These are phyloP conservation scores for Xylaria curta DNA, from an alignment of 495 filamentous ascomycete genomes.

Conservation along the genomic window DNA sequence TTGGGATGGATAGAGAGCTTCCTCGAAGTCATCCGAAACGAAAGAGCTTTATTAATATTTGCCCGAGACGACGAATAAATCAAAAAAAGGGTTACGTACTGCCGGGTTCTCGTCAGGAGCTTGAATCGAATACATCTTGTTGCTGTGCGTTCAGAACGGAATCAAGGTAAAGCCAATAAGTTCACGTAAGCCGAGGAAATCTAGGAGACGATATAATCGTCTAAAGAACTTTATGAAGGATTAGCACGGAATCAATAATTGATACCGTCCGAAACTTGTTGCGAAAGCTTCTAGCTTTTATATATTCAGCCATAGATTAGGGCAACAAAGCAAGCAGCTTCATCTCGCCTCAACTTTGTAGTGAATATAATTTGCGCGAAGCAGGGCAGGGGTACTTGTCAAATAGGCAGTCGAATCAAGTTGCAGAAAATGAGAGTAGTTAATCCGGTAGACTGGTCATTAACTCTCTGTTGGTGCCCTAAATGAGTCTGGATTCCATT, in stretches of 20 bases:
- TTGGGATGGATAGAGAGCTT: not conserved
- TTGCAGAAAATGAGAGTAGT: not conserved
- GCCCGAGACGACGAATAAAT: not conserved
- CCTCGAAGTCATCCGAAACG: not conserved
- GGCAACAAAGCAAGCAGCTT: not conserved
- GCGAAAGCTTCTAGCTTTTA: not conserved
- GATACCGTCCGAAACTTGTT: not conserved
- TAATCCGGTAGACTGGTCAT: not conserved
- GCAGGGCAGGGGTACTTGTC: not conserved
- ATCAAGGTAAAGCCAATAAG: not conserved
- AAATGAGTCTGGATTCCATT: not conserved
- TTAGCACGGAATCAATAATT: not conserved
- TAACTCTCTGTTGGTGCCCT: not conserved
- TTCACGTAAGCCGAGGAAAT: not conserved
- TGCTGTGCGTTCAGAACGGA: not conserved
- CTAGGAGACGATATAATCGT: not conserved
- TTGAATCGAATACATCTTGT: not conserved
- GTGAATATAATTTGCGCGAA: not conserved
- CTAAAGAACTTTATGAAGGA: not conserved
- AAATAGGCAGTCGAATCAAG: not conserved
- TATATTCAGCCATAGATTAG: not conserved
- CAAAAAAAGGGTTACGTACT: not conserved
- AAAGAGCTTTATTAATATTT: not conserved
- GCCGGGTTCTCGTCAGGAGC: conserved; percentile 4
- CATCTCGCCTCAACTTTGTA: not conserved